Base-by-base conservation (phyloP, 2,329 filamentous ascomycete species). In the Ophiocordyceps camponoti-rufipedis region DNA sequence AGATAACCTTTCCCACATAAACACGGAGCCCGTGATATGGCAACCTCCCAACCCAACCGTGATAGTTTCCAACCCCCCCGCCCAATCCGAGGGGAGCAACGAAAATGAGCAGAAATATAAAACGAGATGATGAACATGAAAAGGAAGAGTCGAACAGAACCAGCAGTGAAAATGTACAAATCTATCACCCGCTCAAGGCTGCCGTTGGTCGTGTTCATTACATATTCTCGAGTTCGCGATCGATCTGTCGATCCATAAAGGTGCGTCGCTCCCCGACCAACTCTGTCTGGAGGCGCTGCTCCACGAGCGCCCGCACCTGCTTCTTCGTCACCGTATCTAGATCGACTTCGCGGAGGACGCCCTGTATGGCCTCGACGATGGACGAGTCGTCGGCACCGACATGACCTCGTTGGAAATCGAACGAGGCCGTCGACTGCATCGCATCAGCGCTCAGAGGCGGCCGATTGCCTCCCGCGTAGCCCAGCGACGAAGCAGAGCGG, bases 321-420 rank as follows among this genome's bases (percentile, higher is more conserved):
- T 98, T 98, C 78, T 96, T 98, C 7, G 91, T 98, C 43, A 96
- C 85, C n/a, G 75, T 89, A 60, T 98, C 91, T 40, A 98, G 71
- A 61, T 98, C 89, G 1, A 95, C 87, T 56, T 95, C 89, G 14
- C 72, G 66, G 50, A 98, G 69, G 54, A 91, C 91, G 44, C 73
- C 69, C 56, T 86, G 82, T 50, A 96, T 89, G 1, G 85, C 83
- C 49, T 93, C 84, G 16, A 85, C 72, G 51, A 98, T 95, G 49
- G 78, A 74, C 42, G 68, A 69, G 55, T 96, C 88, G 52, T 82
- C 85, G 0, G 86, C 84, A 0, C 85, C 86, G 23, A 67, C 68
- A 46, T 68, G 61, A 41, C 69, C 69, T 18, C 71, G 65, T 53
- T 77, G 72, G 62, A 78, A 80, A 59, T 80, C 75, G 50, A 81